Conservation (phyloP, 148 eudicot species). For the Rhododendron kiyosumense region DNA sequence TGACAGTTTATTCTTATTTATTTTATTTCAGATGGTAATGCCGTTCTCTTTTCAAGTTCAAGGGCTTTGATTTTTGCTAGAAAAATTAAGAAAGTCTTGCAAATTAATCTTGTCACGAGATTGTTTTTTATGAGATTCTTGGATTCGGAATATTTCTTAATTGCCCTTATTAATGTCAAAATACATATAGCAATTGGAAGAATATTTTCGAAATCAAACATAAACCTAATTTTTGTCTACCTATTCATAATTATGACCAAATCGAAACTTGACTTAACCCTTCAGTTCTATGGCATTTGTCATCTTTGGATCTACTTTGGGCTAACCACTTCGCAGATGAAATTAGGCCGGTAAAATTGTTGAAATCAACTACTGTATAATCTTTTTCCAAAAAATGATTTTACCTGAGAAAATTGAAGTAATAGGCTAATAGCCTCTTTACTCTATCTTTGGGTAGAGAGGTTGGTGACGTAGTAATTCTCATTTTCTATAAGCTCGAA, state of each 20-base stretch:
- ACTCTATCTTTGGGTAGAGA: neutral
- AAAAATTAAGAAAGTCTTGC: neutral
- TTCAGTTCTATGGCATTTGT: neutral
- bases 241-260: neutral
- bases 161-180: neutral
- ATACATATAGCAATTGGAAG: neutral
- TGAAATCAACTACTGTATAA: neutral
- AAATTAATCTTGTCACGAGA: neutral
- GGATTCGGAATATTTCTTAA: neutral
- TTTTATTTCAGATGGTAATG: neutral
- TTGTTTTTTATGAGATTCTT: neutral
- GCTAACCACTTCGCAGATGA: neutral
- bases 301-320: neutral
- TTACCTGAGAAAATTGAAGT: neutral
- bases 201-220: neutral
- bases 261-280: neutral
- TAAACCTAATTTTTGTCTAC: neutral
- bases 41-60: too few species aligned
- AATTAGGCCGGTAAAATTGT: neutral
- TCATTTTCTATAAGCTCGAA: neutral
- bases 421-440: neutral
- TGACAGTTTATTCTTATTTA: neutral
- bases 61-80: neutral
- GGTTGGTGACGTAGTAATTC: neutral
- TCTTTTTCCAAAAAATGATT: neutral